Base-by-base conservation (phyloP, 2,329 filamentous ascomycete species). In the Harringtonia aguacate region DNA sequence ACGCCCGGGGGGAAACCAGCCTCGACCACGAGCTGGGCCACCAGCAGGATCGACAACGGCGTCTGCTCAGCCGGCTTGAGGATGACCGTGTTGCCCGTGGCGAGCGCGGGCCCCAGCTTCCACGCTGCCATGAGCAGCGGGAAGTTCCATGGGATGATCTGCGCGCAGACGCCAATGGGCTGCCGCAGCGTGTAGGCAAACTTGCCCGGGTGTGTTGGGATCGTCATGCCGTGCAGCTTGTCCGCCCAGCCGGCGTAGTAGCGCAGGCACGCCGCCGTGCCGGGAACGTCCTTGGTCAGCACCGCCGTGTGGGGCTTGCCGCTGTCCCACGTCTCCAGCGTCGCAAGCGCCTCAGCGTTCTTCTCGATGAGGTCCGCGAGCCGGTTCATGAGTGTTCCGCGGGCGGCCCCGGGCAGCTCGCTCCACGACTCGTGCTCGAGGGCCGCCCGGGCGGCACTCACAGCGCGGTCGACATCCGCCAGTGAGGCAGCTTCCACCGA, bases 201-300 rank as follows among this genome's bases (percentile, higher is more conserved):
- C 57, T 84, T 85, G 13, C 67, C 63, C 2, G 72, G 67, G 15
- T 42, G 48, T 1, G 76, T 81, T 51, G 77, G 75, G 51, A 86
- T 84, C 17, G 80, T 81, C 56, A 82, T 75, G 18, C 81, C 82
- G 43, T 79, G 75, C 38, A 83, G 74, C 64, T 84, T 86, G 61
- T 86, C 81, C 18, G 79, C 77, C 61, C 73, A 86, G 36, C 81
- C 81, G 37, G 75, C 79, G 55, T 89, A 90, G 61, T 90, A 89
- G 51, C 81, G 78, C 35, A 79, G 64, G 14, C 77, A 62, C 44
- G 53, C 54, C 5, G 62, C 53, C 13, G 46, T 37, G 18, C 46
- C 47, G 14, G 24, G 15, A 8, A 49, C 12, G 34, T 50, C 49
- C 27, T 45, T 45, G 37, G 40, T 31, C 20, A 44, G 42, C 7